Conservation (phyloP, 345 rosid species). For the Populus alba region DNA sequence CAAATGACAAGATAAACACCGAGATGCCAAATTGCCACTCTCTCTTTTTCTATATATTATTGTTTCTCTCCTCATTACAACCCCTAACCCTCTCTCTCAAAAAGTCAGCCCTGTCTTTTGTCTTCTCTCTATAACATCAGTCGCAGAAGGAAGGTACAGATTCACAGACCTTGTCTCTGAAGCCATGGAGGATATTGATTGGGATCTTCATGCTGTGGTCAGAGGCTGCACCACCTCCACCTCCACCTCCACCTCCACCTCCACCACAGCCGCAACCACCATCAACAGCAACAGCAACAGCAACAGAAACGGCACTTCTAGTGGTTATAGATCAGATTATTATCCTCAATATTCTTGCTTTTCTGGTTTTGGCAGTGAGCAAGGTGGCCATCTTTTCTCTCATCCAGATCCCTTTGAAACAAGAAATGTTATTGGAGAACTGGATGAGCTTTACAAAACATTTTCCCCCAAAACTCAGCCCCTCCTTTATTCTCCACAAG, state of each 20-base stretch:
- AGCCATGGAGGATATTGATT: slow-evolving; percentile 66
- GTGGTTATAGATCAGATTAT: slow-evolving; percentile 23
- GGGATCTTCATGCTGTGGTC: slow-evolving; percentile 98
- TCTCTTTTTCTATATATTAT: slow-evolving; percentile 24
- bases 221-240: slow-evolving; percentile 56
- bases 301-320: background rate
- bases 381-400: slow-evolving; percentile 17
- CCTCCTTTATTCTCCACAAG: slow-evolving; percentile 21
- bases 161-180: slow-evolving; percentile 29
- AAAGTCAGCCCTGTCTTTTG: slow-evolving; percentile 80
- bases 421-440: slow-evolving; percentile 43
- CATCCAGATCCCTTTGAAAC: slow-evolving; percentile 38
- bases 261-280: slow-evolving; percentile 22
- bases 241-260: slow-evolving; percentile 28
- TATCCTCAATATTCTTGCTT: slow-evolving; percentile 15
- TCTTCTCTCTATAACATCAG: slow-evolving; percentile 26
- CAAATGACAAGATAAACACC: slow-evolving; percentile 54
- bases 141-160: slow-evolving; percentile 23
- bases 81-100: slow-evolving; percentile 15
- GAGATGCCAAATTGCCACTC: slow-evolving; percentile 48
- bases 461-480: slow-evolving; percentile 48
- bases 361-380: slow-evolving; percentile 20
- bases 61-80: slow-evolving; percentile 30
- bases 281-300: slow-evolving; percentile 2
- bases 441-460: slow-evolving; percentile 74